phyloP scores from a whole-genome alignment of 148 eudicot species.

The Rhododendron molle region DNA sequence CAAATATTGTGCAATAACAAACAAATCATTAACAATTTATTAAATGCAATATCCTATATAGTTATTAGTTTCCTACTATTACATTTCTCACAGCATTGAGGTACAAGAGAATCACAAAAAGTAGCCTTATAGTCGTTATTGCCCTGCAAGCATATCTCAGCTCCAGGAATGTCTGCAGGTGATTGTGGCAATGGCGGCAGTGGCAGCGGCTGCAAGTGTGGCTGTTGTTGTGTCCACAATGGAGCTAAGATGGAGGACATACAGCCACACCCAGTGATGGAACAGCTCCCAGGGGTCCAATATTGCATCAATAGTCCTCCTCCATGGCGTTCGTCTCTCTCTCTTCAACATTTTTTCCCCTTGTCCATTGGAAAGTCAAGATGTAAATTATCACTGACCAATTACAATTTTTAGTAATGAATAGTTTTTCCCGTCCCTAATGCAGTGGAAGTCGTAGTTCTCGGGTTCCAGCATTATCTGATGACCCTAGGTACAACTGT shows the following conservation, averaged over 20 bases:
- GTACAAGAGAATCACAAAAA: background rate
- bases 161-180: background rate
- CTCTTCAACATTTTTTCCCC: background rate
- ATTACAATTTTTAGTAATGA: background rate
- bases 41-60: background rate
- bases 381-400: background rate
- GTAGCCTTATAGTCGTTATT: background rate
- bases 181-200: background rate
- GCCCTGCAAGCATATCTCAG: background rate
- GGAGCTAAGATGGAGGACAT: conserved; percentile 31
- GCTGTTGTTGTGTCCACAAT: background rate
- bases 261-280: conserved; percentile 65
- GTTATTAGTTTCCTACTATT: background rate
- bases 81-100: background rate
- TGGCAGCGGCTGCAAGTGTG: background rate
- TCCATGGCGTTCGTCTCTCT: conserved; percentile 43
- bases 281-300: conserved; percentile 55
- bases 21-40: background rate
- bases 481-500: conserved; percentile 54
- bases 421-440: background rate
- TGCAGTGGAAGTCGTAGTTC: conserved; percentile 48
- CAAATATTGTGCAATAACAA: background rate
- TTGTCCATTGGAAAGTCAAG: background rate
- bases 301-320: conserved; percentile 74
- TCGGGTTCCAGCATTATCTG: conserved; percentile 75